Base-by-base conservation (phyloP, 139 green algal genomes). In the Ettlia oleoabundans region DNA sequence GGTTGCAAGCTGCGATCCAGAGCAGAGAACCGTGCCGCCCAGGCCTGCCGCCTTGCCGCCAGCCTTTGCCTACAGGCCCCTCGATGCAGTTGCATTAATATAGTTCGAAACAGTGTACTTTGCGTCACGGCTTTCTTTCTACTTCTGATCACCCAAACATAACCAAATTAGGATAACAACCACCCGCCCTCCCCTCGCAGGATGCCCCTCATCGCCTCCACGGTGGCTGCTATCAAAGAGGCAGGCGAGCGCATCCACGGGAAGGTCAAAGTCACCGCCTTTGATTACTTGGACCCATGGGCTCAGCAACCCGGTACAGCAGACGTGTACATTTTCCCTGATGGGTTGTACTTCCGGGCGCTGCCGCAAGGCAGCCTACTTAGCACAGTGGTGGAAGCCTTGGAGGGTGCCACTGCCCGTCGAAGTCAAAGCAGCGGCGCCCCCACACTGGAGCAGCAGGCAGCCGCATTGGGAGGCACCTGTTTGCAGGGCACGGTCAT, bases 221-320 rank as follows among this genome's bases (percentile, higher is more conserved):
- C 75, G 28, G 70, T 24, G 24, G 32, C 30, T 2, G 76, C 76
- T 21, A 51, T 74, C 41, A 82, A 74, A 62, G 76, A 71, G 32
- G 76, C 62, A 5, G 42, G 42, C 7, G 32, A 37, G 4, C 58
- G 32, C 76, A 72, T 78, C 13, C 8, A 37, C 24, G 80, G 84
- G 32, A 85, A 82, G 63, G 78, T 88, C 41, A 82, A 82, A 63
- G 66, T 88, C 35, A 84, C 73, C 33, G 76, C 80, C 3, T 88
- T 53, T 32, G 84, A 88, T 70, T 40, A 73, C 37, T 40, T 66
- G 22, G 13, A 32, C 3, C 37, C 55, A 2, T 21, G 47, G 21
- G 30, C 26, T 2, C 64, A 74, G 53, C 42, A 28, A 7, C 35
- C 58, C 26, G 67, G 52, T 37, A 70, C 52, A 2, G 53, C 40